These are phyloP conservation scores for Cicer chorassanicum DNA, from an alignment of 306 rosid species.

Conservation along the genomic window DNA sequence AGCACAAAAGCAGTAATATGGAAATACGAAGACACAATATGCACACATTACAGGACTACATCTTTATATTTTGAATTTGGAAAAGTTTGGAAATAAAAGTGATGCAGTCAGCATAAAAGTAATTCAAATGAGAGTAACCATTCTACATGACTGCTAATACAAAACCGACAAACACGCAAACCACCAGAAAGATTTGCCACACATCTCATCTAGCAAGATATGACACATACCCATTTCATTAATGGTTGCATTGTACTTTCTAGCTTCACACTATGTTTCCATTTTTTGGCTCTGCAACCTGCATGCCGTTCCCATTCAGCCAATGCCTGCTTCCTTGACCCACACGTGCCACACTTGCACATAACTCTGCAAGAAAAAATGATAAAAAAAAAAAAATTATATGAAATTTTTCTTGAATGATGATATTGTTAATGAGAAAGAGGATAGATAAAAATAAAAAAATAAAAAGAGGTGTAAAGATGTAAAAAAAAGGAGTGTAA, in stretches of 20 bases:
- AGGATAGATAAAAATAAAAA: no score
- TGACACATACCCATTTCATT: slow-evolving; percentile 82
- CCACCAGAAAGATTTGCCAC: slow-evolving; percentile 9
- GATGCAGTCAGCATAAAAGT: slow-evolving; percentile 11
- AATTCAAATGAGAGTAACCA: slow-evolving; percentile 20
- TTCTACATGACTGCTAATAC: slow-evolving; percentile 22
- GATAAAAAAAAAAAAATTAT: slow-evolving; percentile 41
- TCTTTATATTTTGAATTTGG: slow-evolving; percentile 7
- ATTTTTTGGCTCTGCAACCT: slow-evolving; percentile 90
- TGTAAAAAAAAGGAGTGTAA: neutral
- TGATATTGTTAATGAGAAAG: neutral
- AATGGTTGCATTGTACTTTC: slow-evolving; percentile 77
- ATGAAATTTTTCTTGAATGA: slow-evolving; percentile 31
- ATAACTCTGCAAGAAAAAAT: slow-evolving; percentile 60
- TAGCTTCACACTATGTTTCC: slow-evolving; percentile 91
- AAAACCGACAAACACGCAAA: slow-evolving; percentile 18
- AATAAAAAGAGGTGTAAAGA: neutral
- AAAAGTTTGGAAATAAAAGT: slow-evolving; percentile 16
- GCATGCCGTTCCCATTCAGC: slow-evolving; percentile 89
- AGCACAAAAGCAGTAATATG: slow-evolving; percentile 1
- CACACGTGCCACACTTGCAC: slow-evolving; percentile 79
- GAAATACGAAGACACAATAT: slow-evolving; percentile 29
- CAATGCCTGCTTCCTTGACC: slow-evolving; percentile 65
- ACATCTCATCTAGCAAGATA: slow-evolving; percentile 33
- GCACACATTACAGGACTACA: slow-evolving; percentile 28